Conservation (phyloP, 495 filamentous ascomycete species). For the Aeminium ludgeri region DNA sequence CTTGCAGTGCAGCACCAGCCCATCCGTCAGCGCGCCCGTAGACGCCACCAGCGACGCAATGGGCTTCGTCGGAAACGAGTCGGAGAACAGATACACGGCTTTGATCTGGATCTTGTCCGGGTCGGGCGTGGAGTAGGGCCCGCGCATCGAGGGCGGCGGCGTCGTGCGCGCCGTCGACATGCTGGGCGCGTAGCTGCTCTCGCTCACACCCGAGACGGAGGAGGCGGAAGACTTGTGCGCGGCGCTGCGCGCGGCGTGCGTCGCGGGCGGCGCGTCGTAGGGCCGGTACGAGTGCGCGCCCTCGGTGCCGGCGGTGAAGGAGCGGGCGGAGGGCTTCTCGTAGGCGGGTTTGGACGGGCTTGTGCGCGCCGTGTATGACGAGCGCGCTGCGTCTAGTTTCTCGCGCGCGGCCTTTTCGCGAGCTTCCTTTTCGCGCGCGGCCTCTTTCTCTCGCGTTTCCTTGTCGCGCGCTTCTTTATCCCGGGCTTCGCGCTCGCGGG, state of each 20-base stretch:
- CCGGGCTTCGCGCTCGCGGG: constrained; percentile 24
- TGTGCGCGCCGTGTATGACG: constrained; percentile 14
- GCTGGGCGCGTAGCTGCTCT: constrained; percentile 69
- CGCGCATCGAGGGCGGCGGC: constrained; percentile 62
- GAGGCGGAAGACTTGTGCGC: constrained; percentile 35
- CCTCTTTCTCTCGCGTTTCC: constrained; percentile 18
- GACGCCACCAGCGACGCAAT: constrained; percentile 65
- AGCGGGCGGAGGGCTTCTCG: constrained; percentile 41
- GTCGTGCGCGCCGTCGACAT: constrained; percentile 71
- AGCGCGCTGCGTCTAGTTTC: constrained; percentile 12
- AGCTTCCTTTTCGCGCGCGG: constrained; percentile 26
- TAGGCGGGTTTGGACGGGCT: constrained; percentile 27
- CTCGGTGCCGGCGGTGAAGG: constrained; percentile 47
- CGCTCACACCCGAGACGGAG: constrained; percentile 62
- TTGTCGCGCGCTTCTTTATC: constrained; percentile 32
- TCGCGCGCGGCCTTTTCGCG: constrained; percentile 24
- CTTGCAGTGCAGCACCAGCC: constrained; percentile 65
- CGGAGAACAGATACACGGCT: constrained; percentile 80
- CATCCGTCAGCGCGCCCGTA: constrained; percentile 62
- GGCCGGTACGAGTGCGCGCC: constrained; percentile 64
- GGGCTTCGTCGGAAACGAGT: constrained; percentile 63
- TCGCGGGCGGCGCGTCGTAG: constrained; percentile 42
- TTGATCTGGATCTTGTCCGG: constrained; percentile 88
- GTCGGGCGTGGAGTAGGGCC: constrained; percentile 67
- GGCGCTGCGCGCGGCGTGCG: constrained; percentile 35